Evolutionary conservation across 2,329 filamentous ascomycete genomes (phyloP).

Genomic region (Teratosphaeriaceae sp.): DNA sequence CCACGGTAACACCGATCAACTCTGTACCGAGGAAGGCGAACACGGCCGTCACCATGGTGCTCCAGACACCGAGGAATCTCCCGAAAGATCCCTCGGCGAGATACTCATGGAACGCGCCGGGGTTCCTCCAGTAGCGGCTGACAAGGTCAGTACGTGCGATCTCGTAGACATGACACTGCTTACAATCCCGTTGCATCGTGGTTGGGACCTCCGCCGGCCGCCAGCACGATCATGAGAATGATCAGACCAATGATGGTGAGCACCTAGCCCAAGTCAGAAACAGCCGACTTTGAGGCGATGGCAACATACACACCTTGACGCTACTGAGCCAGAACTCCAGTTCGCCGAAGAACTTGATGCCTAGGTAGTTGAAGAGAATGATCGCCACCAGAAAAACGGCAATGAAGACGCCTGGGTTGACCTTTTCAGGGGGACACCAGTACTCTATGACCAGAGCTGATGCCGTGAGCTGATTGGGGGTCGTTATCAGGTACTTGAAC

Average conservation of each 20-base stretch:
- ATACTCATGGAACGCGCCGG: constrained; percentile 39
- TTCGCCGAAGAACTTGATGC: constrained; percentile 56
- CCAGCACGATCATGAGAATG: constrained; percentile 32
- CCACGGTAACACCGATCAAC: constrained; percentile 70
- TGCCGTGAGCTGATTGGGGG: constrained; percentile 78
- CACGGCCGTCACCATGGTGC: constrained; percentile 61
- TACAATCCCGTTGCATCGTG: constrained; percentile 34
- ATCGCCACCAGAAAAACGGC: constrained; percentile 45
- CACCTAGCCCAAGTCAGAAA: constrained; percentile 18
- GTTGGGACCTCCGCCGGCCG: constrained; percentile 23
- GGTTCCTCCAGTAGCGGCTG: constrained; percentile 37
- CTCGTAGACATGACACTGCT: no score
- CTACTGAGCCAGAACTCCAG: constrained; percentile 45
- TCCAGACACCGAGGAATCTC: constrained; percentile 39
- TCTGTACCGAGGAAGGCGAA: constrained; percentile 76
- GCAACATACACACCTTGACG: no score
- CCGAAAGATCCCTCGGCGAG: constrained; percentile 29
- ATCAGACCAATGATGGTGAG: constrained; percentile 41
- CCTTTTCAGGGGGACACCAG: constrained; percentile 52
- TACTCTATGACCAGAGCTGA: constrained; percentile 72
- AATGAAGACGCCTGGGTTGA: constrained; percentile 57
- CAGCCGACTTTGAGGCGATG: no score
- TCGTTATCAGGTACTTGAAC: constrained; percentile 57
- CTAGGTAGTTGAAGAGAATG: constrained; percentile 40
- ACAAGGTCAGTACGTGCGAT: no score